A percentile compares a stretch with the other conserved stretches of the same genome.
These are phyloP conservation scores for Debaryomycetaceae sp. DNA, from an alignment of 1,139 yeast species.

Conservation along the genomic window DNA sequence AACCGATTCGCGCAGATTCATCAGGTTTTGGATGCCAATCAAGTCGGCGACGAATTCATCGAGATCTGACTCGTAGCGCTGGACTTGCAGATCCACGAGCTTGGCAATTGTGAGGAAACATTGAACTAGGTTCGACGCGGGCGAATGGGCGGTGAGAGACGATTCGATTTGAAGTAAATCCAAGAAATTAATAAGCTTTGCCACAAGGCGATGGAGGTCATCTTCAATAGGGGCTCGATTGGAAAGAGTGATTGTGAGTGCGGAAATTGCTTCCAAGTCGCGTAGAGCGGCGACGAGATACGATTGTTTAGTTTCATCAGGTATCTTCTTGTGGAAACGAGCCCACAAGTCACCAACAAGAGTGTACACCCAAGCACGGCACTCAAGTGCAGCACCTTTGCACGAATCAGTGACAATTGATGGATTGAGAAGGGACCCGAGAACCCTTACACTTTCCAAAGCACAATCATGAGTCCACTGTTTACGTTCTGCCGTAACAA, in stretches of 20 bases:
- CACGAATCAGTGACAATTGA: conserved; percentile 3
- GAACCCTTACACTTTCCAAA: conserved; percentile 9
- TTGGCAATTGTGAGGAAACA: conserved; percentile 15
- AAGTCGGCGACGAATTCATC: conserved; percentile 64
- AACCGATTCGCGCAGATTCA: conserved; percentile 42
- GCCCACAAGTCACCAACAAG: conserved; percentile 20
- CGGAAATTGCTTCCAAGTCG: conserved; percentile 10
- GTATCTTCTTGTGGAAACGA: conserved; percentile 20
- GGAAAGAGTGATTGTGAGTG: not conserved
- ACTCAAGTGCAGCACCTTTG: conserved; percentile 7
- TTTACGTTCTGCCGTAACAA: conserved; percentile 20
- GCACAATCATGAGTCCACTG: conserved; percentile 20
- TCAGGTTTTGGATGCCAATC: conserved; percentile 46
- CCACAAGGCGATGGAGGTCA: no score
- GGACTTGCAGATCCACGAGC: conserved; percentile 17
- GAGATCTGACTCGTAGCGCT: conserved; percentile 39
- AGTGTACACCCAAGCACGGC: conserved; percentile 19
- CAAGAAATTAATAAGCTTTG: not conserved
- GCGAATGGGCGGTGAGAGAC: conserved; percentile 4
- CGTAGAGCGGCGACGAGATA: conserved; percentile 9
- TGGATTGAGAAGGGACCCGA: conserved; percentile 3
- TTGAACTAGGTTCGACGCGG: conserved; percentile 10
- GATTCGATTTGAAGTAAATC: conserved; percentile 16
- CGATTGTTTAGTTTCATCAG: conserved; percentile 9
- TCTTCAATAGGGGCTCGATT: no score